A percentile compares a stretch with the other conserved stretches of the same genome.
phyloP scores from a whole-genome alignment of 768 basidiomycete species.

The Macrocybe gigantea region DNA sequence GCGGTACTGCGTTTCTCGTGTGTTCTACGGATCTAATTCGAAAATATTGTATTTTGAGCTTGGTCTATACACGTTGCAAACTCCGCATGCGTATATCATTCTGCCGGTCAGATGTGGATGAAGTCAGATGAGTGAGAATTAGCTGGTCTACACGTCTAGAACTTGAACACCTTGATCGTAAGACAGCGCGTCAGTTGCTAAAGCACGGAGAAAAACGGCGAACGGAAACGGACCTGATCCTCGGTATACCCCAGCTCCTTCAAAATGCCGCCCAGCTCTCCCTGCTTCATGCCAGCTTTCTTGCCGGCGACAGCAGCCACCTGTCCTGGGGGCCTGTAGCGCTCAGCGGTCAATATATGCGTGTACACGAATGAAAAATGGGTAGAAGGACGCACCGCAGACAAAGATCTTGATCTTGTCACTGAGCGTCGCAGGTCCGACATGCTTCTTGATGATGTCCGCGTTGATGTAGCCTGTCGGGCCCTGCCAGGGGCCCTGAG shows the following conservation, averaged over 20 bases:
- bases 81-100: not conserved
- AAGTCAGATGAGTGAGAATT: too few relatives aligned
- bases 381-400: constrained; percentile 56
- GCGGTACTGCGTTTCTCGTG: too few relatives aligned
- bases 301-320: constrained; percentile 85
- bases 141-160: constrained; percentile 14
- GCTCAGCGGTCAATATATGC: constrained; percentile 3
- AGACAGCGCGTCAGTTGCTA: not conserved
- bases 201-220: not conserved
- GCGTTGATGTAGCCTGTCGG: constrained; percentile 68
- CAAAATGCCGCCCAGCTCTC: constrained; percentile 73
- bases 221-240: constrained; percentile 57
- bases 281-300: constrained; percentile 87
- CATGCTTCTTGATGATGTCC: constrained; percentile 69
- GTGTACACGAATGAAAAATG: not conserved
- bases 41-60: too few relatives aligned
- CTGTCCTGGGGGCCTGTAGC: constrained; percentile 75
- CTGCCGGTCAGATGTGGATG: not conserved
- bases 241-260: constrained; percentile 83
- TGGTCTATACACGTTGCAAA: too few relatives aligned
- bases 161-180: constrained; percentile 32
- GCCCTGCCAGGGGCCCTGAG: constrained; percentile 52
- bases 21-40: too few relatives aligned
- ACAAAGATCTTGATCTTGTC: constrained; percentile 87
- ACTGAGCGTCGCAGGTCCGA: constrained; percentile 54